Evolutionary conservation across 306 rosid species (phyloP), one percentile per base, ranked within the genome.

Genomic region (Biancaea sappan): DNA sequence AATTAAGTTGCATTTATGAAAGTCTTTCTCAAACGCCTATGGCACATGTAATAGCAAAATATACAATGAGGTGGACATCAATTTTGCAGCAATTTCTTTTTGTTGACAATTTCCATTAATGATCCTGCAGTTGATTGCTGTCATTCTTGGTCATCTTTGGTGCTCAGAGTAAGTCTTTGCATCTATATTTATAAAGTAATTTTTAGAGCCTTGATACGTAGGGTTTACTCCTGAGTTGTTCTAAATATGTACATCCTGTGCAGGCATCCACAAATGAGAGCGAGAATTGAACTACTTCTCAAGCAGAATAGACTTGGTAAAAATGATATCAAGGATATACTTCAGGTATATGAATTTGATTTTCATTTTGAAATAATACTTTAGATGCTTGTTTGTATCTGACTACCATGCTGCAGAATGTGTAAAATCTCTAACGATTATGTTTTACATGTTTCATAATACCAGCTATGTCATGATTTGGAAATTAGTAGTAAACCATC

Each of bases 131-230:
- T 79, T 94, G 85, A 73, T 85, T 84, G 92, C 97, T 72, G 91
- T 90, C 52, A 94, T 94, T 73, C 80, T 94, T 84, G 96, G 98
- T 48, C 96, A 94, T 80, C 43, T 94, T 72, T 94, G 98, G 95
- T 89, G 98, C 84, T 91, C 91, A 2, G 98, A 89, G 98, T 94
- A 85, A 84, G 98, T 83, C 64, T 72, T 51, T 57, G 26, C 46
- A 24, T 77, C 26, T 22, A 4, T 24, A 19, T 10, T 18, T 66
- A 19, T 48, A 37, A 18, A 18, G 58, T 54, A 4, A 31, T 57
- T 6, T 78, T 26, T 24, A 52, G 57, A 50, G 63, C 66, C 32
- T 76, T 61, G 69, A 48, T 74, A 52, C 21, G 7, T 52, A 15
- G 46, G 48, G 54, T 66, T 76, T 50, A 52, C 71, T 72, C 35